Evolutionary conservation across 2,329 filamentous ascomycete species (phyloP), one percentile per base, ranked within the genome.

Genomic region (Epichloe bromicola): DNA sequence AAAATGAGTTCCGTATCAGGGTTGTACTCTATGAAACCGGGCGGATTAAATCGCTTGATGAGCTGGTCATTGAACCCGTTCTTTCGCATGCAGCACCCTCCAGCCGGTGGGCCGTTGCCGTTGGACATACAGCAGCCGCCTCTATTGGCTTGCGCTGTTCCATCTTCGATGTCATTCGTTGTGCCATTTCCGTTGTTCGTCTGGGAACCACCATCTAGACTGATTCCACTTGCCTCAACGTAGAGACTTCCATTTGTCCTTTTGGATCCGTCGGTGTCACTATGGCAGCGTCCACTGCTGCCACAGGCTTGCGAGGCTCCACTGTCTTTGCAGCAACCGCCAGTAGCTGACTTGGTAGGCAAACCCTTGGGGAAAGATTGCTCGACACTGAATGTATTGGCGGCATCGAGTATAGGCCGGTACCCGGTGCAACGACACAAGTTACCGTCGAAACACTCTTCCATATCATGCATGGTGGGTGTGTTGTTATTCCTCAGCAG

Each of bases 371-470:
- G 48, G 26, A 51, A 51, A 10, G 63, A 57, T 38, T 69, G 73
- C 33, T 76, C 73, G 30, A 73, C 71, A 59, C 80, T 87, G 66
- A 97, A 97, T 1, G 86, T 93, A 60, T 94, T 88, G 2, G 93
- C 93, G 6, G 91, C 91, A 65, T 97, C 91, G 2, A 97, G 72
- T 51, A 98, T 97, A 0, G 93, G 88, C 49, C 90, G 75, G 63
- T 98, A 98, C 5, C 93, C 93, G 0, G 93, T 98, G 67, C 93
- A 98, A 49, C 93, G 80, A 64, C 93, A 98, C 30, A 97, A 71
- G 58, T 98, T 98, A 0, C 93, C 93, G 65, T 98, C 93, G 61
- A 97, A 97, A 0, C 91, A 90, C 69, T 97, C 93, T 67, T 98
- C 93, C 36, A 97, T 78, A 33, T 94, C 87, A 58, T 88, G 80